Conservation (phyloP, 306 rosid species). For the Fragaria iinumae region DNA sequence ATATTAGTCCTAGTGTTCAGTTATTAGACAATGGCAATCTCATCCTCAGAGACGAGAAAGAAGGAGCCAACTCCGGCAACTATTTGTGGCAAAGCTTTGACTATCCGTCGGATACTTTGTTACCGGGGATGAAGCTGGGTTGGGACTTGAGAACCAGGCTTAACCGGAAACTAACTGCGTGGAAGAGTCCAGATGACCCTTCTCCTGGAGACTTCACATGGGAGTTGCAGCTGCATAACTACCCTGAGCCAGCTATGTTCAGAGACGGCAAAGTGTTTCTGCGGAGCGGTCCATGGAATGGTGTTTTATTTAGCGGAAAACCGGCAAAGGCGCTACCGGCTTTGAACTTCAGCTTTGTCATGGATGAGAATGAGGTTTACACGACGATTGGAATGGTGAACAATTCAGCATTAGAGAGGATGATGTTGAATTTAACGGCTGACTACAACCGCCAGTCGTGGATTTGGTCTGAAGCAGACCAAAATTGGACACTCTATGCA, state of each 20-base stretch:
- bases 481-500: slow-evolving; percentile 28
- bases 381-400: neutral
- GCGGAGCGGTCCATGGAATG: slow-evolving; percentile 53
- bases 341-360: slow-evolving; percentile 6
- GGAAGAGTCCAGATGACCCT: slow-evolving; percentile 51
- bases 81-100: slow-evolving; percentile 51
- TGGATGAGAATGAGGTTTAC: slow-evolving; percentile 35
- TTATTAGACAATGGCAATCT: slow-evolving; percentile 53
- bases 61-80: neutral
- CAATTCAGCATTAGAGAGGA: slow-evolving; percentile 11
- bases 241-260: slow-evolving; percentile 36
- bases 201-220: slow-evolving; percentile 36
- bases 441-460: neutral
- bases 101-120: slow-evolving; percentile 38
- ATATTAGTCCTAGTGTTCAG: slow-evolving; percentile 20
- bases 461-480: slow-evolving; percentile 23
- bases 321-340: slow-evolving; percentile 12
- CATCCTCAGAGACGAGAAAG: slow-evolving; percentile 31
- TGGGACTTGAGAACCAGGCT: slow-evolving; percentile 40
- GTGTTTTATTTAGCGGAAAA: slow-evolving; percentile 25
- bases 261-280: slow-evolving; percentile 14
- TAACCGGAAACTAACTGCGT: slow-evolving; percentile 37
- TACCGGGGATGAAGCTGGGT: slow-evolving; percentile 48
- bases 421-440: slow-evolving; percentile 33
- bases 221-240: slow-evolving; percentile 13